These are phyloP conservation scores for Ceratobasidium sp. DNA, from an alignment of 1,284 basidiomycete genomes.

Conservation along the genomic window DNA sequence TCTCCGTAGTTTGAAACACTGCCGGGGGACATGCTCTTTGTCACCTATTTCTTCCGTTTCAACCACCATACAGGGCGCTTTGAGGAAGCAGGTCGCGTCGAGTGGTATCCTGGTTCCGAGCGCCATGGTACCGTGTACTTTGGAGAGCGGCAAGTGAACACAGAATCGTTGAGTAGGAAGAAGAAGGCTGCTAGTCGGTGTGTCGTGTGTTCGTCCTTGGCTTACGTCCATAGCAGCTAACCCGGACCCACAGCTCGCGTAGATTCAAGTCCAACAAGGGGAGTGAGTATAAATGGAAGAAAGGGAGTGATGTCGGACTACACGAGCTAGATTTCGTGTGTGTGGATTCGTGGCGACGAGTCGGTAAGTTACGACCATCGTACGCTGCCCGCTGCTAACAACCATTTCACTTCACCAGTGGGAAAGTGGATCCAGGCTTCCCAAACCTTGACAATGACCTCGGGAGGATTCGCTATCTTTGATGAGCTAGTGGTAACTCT, in stretches of 20 bases:
- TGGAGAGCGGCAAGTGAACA: slow-evolving; percentile 44
- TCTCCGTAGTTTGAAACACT: slow-evolving; percentile 32
- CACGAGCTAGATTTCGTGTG: slow-evolving; percentile 46
- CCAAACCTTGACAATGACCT: slow-evolving; percentile 37
- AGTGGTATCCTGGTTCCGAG: slow-evolving; percentile 44
- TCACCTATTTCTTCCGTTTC: slow-evolving; percentile 46
- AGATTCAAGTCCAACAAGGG: slow-evolving; percentile 48
- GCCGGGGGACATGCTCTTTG: slow-evolving; percentile 39
- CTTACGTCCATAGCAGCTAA: slow-evolving; percentile 12
- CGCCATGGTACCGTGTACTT: slow-evolving; percentile 45
- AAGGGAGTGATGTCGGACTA: slow-evolving; percentile 47
- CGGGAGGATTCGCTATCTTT: slow-evolving; percentile 43
- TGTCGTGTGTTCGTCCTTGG: neutral
- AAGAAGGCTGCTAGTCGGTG: slow-evolving; percentile 48
- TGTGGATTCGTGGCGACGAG: slow-evolving; percentile 41
- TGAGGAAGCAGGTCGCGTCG: slow-evolving; percentile 47
- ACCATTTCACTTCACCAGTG: slow-evolving; percentile 21
- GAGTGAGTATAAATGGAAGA: slow-evolving; percentile 49
- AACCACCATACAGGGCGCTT: slow-evolving; percentile 46
- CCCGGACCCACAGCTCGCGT: slow-evolving; percentile 45
- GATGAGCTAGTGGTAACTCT: slow-evolving; percentile 44
- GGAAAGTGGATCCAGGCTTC: slow-evolving; percentile 37
- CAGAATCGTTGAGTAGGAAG: slow-evolving; percentile 45
- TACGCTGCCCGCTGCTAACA: slow-evolving; percentile 18
- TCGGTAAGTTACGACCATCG: slow-evolving; percentile 20